These are phyloP conservation scores for Pythium coloratum DNA, from an alignment of 352 stramenopile genomes.

Conservation along the genomic window DNA sequence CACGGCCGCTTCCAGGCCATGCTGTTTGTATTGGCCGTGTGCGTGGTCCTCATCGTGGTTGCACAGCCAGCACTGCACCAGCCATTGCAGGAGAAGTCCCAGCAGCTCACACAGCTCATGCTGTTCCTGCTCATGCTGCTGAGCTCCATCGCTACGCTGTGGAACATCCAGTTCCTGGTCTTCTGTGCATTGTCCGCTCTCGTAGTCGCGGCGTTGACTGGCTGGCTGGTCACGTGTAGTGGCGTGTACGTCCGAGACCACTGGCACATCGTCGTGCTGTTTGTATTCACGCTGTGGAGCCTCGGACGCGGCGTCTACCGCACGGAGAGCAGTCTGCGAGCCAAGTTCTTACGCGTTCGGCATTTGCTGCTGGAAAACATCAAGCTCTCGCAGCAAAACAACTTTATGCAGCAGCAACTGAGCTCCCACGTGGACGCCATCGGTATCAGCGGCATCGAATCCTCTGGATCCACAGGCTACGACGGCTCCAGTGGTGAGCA, in stretches of 20 bases:
- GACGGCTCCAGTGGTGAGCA: conserved; percentile 17
- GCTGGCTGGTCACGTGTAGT: conserved; percentile 32
- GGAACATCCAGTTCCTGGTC: conserved; percentile 55
- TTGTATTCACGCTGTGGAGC: conserved; percentile 36
- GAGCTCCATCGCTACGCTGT: conserved; percentile 48
- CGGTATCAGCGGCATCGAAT: conserved; percentile 38
- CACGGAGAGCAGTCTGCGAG: conserved; percentile 36
- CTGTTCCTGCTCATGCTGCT: conserved; percentile 56
- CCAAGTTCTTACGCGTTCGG: conserved; percentile 55
- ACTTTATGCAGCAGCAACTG: conserved; percentile 65
- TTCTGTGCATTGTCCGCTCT: conserved; percentile 36
- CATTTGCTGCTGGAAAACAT: conserved; percentile 66
- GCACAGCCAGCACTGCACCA: conserved; percentile 29
- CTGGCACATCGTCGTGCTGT: conserved; percentile 56
- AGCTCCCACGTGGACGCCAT: conserved; percentile 63
- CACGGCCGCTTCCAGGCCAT: conserved; percentile 38
- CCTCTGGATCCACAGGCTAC: conserved; percentile 8
- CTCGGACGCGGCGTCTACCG: conserved; percentile 46
- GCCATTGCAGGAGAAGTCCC: conserved; percentile 18
- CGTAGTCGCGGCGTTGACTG: conserved; percentile 28
- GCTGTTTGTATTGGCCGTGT: conserved; percentile 32
- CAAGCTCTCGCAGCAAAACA: conserved; percentile 60
- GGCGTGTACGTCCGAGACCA: conserved; percentile 33
- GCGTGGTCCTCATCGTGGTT: conserved; percentile 43
- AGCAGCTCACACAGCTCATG: conserved; percentile 48